Base-by-base conservation (phyloP, 2,329 filamentous ascomycete genomes). In the Amauroascus verrucosus region DNA sequence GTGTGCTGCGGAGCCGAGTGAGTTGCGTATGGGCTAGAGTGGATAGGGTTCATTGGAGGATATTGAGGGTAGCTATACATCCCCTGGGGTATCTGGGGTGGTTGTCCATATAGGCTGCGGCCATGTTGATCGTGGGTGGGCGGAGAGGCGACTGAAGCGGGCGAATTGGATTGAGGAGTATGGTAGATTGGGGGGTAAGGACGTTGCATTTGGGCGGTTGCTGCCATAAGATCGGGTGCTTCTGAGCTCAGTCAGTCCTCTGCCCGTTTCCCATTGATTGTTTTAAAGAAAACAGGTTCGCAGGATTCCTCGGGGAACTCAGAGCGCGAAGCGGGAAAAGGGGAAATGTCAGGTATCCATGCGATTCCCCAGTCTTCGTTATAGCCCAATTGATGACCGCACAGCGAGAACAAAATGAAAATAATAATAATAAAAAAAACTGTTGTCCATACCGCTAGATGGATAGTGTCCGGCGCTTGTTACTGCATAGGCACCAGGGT, bases 111-210 rank as follows among this genome's bases (percentile, higher is more conserved):
- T 66, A 97, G 80, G 63, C 82, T 84, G 61, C 90, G 79, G 54
- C 75, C 77, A 73, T 95, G 88, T 65, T 91, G 88, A 66, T 97
- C 91, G 71, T 95, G 89, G 54, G 83, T 80, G 54, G 89, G 88
- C 20, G 88, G 85, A 32, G 91, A 96, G 58, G 90, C 86, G 63
- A 96, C 90, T 48, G 90, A 95, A 37, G 88, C 88, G 47, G 91
- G 91, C 53, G 91, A 95, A 71, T 91, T 95, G 54, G 90, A 95
- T 73, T 96, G 90, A 53, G 90, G 89, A 16, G 90, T 94, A 70
- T 96, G 88, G 68, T 96, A 96, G 67, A 95, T 95, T 56, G 88
- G 88, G 62, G 90, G 90, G 68, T 94, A 95, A 45, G 76, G 79
- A 71, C 81, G 77, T 67, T 81, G 81, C 77, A 84, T 83, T 60